Percentiles rank a stretch among this genome's conserved stretches.
phyloP scores from a whole-genome alignment of 2,329 filamentous ascomycete genomes.

The Sordariomycetes sp. region DNA sequence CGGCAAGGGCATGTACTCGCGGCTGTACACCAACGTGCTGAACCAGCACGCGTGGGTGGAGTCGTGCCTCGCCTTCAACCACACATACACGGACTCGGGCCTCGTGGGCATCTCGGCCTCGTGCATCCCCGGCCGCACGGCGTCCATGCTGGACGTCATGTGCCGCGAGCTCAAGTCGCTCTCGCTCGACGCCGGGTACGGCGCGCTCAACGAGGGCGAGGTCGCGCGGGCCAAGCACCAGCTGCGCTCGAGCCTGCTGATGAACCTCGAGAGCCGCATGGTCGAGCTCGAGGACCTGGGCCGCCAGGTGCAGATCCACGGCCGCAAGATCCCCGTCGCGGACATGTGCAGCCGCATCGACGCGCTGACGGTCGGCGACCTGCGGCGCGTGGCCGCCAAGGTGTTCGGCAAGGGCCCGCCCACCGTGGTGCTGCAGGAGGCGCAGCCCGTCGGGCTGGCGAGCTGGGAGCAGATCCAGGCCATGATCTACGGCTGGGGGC shows the following conservation, averaged over 20 bases:
- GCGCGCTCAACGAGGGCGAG: slow-evolving; percentile 61
- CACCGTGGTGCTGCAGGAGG: slow-evolving; percentile 91
- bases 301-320: slow-evolving; percentile 93
- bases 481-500: slow-evolving; percentile 70
- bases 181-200: slow-evolving; percentile 64
- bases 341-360: slow-evolving; percentile 93
- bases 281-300: slow-evolving; percentile 95
- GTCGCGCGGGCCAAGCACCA: slow-evolving; percentile 96
- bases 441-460: slow-evolving; percentile 63
- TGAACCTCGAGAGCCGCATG: slow-evolving; percentile 97
- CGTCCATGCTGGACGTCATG: slow-evolving; percentile 87
- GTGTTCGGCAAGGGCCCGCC: slow-evolving; percentile 82
- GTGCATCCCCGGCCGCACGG: slow-evolving; percentile 69
- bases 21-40: slow-evolving; percentile 92
- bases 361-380: slow-evolving; percentile 64
- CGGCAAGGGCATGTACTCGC: slow-evolving; percentile 98
- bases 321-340: slow-evolving; percentile 77
- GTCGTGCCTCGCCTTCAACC: slow-evolving; percentile 91
- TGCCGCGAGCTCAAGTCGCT: slow-evolving; percentile 78
- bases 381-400: slow-evolving; percentile 67
- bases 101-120: slow-evolving; percentile 88
- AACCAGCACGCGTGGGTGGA: slow-evolving; percentile 98
- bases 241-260: slow-evolving; percentile 76
- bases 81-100: slow-evolving; percentile 91
- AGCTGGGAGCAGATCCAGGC: slow-evolving; percentile 87